Evolutionary conservation across 352 stramenopile species (phyloP).

Genomic region (Globisporangium camurandrum): DNA sequence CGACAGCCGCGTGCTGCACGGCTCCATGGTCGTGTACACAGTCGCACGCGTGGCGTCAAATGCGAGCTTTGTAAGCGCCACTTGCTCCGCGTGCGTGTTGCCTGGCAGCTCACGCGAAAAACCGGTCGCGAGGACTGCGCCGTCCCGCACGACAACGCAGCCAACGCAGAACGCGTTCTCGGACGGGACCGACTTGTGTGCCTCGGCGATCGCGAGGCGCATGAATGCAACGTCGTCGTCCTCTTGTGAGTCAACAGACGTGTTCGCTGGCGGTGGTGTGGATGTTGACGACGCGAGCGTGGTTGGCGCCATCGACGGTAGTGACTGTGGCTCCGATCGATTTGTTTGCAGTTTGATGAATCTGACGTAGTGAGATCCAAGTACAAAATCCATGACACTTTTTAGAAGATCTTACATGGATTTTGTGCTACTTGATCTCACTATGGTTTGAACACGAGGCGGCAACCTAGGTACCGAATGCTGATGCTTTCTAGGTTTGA

Average conservation of each 20-base stretch:
- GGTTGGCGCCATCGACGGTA: background rate
- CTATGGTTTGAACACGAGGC: too few species aligned
- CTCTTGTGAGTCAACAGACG: too few species aligned
- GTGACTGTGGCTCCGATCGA: background rate
- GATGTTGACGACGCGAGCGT: background rate
- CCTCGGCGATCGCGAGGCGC: slow-evolving; percentile 71
- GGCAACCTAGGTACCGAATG: too few species aligned
- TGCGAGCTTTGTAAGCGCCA: slow-evolving; percentile 72
- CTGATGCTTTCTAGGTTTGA: too few species aligned
- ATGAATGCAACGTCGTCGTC: slow-evolving; percentile 48
- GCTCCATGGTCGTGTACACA: slow-evolving; percentile 89
- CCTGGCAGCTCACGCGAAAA: slow-evolving; percentile 82
- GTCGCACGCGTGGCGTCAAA: slow-evolving; percentile 59
- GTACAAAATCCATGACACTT: too few species aligned
- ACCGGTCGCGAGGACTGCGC: slow-evolving; percentile 49
- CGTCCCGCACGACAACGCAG: slow-evolving; percentile 65
- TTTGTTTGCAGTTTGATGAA: background rate
- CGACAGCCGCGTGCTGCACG: slow-evolving; percentile 80
- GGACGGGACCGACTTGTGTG: slow-evolving; percentile 61
- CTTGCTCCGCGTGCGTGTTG: slow-evolving; percentile 87
- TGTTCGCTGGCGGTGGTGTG: too few species aligned
- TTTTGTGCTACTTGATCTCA: too few species aligned
- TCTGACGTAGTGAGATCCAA: too few species aligned
- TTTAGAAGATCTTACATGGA: too few species aligned
- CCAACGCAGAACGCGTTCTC: slow-evolving; percentile 79